phyloP scores from a whole-genome alignment of 495 filamentous ascomycete genomes.

The Hyphodiscus hymeniophilus region DNA sequence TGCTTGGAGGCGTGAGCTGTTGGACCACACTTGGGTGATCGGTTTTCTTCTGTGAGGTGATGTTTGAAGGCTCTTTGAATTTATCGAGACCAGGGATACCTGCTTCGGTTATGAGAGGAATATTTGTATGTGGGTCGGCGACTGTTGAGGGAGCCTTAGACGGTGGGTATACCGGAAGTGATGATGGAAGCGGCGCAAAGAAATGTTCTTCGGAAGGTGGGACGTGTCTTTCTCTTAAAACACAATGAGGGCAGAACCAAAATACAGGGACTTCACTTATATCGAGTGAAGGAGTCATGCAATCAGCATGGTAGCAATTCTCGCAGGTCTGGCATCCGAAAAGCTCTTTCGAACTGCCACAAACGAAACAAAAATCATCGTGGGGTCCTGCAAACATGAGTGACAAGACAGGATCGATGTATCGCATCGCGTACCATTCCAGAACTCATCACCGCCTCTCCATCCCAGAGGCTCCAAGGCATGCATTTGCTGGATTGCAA shows the following conservation, averaged over 20 bases:
- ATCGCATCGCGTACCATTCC: too few species aligned
- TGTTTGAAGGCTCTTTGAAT: too few species aligned
- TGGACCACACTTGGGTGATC: too few species aligned
- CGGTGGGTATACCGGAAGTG: neutral
- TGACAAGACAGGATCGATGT: too few species aligned
- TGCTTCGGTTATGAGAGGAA: too few species aligned
- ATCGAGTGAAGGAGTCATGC: constrained; percentile 9
- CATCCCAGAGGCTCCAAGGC: too few species aligned
- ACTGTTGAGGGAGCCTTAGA: too few species aligned
- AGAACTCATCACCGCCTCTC: constrained; percentile 1
- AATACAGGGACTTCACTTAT: constrained; percentile 10
- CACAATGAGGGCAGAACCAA: constrained; percentile 19
- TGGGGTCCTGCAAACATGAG: constrained; percentile 6
- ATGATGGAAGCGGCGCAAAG: neutral
- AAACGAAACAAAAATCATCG: constrained; percentile 14
- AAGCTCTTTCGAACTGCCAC: constrained; percentile 8
- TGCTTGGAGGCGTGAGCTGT: too few species aligned
- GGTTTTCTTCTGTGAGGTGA: too few species aligned
- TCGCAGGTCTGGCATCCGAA: constrained; percentile 12
- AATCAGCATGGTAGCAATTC: constrained; percentile 10
- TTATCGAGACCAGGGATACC: too few species aligned
- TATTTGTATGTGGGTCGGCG: too few species aligned
- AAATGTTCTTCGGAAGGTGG: neutral
- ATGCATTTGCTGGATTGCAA: too few species aligned
- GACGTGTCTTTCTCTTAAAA: constrained; percentile 10